Conservation (phyloP, 306 rosid genomes). For the Quercus variabilis region DNA sequence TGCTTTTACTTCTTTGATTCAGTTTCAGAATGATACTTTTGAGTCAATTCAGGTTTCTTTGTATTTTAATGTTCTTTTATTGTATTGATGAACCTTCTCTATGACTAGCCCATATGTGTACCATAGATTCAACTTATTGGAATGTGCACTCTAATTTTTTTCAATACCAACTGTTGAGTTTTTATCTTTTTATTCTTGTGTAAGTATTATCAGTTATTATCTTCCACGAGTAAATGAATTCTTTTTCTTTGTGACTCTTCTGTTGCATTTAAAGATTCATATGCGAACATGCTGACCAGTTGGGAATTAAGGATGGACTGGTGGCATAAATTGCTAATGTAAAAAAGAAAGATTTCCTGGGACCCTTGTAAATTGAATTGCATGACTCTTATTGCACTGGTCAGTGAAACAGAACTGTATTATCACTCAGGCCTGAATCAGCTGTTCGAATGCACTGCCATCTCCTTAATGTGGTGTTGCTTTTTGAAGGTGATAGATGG, state of each 20-base stretch:
- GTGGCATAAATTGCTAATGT: background rate
- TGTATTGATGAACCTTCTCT: conserved; percentile 35
- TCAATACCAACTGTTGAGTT: background rate
- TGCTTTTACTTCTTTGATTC: conserved; percentile 21
- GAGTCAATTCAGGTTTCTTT: conserved; percentile 35
- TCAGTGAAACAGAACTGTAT: background rate
- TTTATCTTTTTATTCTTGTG: background rate
- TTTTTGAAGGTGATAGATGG: too few relatives aligned
- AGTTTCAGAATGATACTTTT: conserved; percentile 35
- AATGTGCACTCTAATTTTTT: conserved; percentile 2
- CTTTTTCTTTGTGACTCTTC: background rate
- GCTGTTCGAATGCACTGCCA: too few relatives aligned
- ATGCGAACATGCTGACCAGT: background rate
- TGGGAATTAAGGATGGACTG: conserved; percentile 14
- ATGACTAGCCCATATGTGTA: conserved; percentile 34
- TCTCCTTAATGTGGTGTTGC: too few relatives aligned
- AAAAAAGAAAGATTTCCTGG: background rate
- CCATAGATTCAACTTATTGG: conserved; percentile 12
- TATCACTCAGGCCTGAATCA: background rate
- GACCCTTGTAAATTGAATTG: background rate
- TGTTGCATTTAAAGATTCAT: background rate
- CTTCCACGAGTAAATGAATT: conserved; percentile 6
- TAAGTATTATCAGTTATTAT: too few relatives aligned
- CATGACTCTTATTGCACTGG: background rate
- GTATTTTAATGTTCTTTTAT: conserved; percentile 42